These are phyloP conservation scores for Suillus placidus DNA, from an alignment of 768 basidiomycete genomes.

Conservation along the genomic window DNA sequence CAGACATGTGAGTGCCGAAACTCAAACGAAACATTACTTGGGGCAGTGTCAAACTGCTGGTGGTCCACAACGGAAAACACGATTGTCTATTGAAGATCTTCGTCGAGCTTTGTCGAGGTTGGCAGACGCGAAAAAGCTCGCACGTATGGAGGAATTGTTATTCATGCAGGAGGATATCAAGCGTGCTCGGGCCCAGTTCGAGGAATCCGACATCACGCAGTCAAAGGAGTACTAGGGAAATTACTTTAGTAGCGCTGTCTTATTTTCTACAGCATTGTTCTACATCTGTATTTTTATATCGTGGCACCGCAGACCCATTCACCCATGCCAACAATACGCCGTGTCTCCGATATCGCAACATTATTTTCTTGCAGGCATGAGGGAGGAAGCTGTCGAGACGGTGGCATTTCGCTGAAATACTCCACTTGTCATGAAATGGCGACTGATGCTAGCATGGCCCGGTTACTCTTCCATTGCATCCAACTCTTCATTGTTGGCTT, in stretches of 20 bases:
- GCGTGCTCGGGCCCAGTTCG: constrained; percentile 80
- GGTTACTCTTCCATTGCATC: constrained; percentile 72
- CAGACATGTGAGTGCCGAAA: constrained; percentile 12
- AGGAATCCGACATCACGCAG: constrained; percentile 52
- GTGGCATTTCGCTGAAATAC: background rate
- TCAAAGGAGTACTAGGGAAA: constrained; percentile 46
- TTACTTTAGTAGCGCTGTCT: constrained; percentile 10
- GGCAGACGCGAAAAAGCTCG: constrained; percentile 91
- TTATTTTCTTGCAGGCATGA: background rate
- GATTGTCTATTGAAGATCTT: constrained; percentile 86
- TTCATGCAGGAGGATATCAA: constrained; percentile 96
- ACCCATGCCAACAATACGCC: background rate
- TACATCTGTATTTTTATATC: constrained; percentile 11
- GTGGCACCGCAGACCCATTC: background rate
- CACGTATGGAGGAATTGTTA: constrained; percentile 87
- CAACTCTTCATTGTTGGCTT: constrained; percentile 39
- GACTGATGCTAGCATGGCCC: too few species aligned
- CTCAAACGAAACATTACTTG: constrained; percentile 10
- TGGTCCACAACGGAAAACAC: constrained; percentile 66
- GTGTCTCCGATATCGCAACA: background rate
- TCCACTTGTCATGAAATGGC: constrained; percentile 5
- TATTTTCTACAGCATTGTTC: constrained; percentile 9
- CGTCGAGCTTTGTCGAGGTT: constrained; percentile 77
- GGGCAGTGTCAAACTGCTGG: constrained; percentile 73
- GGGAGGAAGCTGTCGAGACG: background rate